phyloP scores from a whole-genome alignment of 2,329 filamentous ascomycete genomes.

The Cladophialophora chaetospira region DNA sequence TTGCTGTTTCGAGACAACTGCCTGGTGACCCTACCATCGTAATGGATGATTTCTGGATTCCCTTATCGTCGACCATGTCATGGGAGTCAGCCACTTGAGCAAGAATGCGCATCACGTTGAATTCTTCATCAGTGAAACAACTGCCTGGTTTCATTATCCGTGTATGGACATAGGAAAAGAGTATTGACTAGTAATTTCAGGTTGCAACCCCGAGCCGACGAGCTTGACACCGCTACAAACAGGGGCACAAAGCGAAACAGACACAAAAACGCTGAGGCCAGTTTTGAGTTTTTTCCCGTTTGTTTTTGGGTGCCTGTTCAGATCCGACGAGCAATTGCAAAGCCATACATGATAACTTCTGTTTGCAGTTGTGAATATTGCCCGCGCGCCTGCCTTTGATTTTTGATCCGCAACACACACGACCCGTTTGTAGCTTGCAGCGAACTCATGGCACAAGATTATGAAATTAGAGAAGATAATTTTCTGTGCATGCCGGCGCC shows the following conservation, averaged over 20 bases:
- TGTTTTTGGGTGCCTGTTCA: conserved; percentile 7
- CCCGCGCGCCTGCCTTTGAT: neutral
- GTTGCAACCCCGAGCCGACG: neutral
- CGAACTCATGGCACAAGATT: conserved; percentile 20
- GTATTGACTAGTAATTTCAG: conserved; percentile 10
- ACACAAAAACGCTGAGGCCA: neutral
- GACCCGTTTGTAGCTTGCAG: conserved; percentile 16
- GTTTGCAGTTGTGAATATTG: conserved; percentile 2
- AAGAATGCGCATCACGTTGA: no score
- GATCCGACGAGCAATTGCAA: neutral
- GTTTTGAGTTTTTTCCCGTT: conserved; percentile 1
- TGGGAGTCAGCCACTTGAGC: no score
- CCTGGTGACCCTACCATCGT: no score
- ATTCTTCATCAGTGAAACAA: neutral
- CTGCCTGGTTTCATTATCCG: conserved; percentile 1
- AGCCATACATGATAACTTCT: neutral
- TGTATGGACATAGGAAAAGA: conserved; percentile 1
- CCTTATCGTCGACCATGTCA: no score
- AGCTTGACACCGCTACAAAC: conserved; percentile 6
- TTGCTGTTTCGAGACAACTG: no score
- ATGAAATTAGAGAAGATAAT: conserved; percentile 23
- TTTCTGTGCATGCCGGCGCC: conserved; percentile 9
- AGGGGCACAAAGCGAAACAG: neutral
- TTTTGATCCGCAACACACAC: conserved; percentile 3
- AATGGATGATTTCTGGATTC: no score